Conservation (phyloP, 148 eudicot genomes). For the Heliosperma pusillum region DNA sequence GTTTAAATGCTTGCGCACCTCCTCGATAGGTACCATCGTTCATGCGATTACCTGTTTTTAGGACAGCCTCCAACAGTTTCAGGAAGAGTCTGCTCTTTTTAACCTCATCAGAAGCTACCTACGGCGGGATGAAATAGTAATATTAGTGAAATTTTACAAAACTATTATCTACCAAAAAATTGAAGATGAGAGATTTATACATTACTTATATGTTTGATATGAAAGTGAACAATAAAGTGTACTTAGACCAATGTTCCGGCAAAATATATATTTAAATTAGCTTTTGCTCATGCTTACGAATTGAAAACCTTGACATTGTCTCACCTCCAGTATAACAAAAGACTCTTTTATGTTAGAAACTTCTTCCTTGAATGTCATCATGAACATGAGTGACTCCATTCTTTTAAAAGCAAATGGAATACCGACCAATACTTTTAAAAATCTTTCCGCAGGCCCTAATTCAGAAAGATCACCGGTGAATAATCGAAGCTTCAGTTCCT, state of each 20-base stretch:
- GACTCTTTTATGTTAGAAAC: conserved; percentile 49
- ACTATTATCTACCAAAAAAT: background rate
- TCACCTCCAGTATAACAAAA: conserved; percentile 61
- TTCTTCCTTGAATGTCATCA: conserved; percentile 69
- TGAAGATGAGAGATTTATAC: too few species aligned
- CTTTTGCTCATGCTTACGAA: background rate
- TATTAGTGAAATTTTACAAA: background rate
- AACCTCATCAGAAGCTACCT: conserved; percentile 74
- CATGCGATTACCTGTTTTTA: conserved; percentile 95
- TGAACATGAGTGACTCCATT: conserved; percentile 68
- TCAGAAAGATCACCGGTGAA: conserved; percentile 51
- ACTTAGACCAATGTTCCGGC: background rate
- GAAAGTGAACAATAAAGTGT: background rate
- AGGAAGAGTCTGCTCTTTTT: conserved; percentile 72
- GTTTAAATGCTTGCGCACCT: conserved; percentile 87
- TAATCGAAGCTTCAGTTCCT: conserved; percentile 81
- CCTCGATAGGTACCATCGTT: conserved; percentile 90
- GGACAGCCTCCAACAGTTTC: conserved; percentile 86
- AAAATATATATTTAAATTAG: background rate
- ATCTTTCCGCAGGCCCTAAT: conserved; percentile 74
- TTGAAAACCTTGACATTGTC: background rate
- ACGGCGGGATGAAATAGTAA: conserved; percentile 7
- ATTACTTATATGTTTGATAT: too few species aligned
- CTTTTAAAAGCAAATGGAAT: conserved; percentile 78
- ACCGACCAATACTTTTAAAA: conserved; percentile 64